Percentiles rank a stretch among this genome's conserved stretches.
Evolutionary conservation across 805 yeast genomes (phyloP).

Genomic region (Candida oleophila): DNA sequence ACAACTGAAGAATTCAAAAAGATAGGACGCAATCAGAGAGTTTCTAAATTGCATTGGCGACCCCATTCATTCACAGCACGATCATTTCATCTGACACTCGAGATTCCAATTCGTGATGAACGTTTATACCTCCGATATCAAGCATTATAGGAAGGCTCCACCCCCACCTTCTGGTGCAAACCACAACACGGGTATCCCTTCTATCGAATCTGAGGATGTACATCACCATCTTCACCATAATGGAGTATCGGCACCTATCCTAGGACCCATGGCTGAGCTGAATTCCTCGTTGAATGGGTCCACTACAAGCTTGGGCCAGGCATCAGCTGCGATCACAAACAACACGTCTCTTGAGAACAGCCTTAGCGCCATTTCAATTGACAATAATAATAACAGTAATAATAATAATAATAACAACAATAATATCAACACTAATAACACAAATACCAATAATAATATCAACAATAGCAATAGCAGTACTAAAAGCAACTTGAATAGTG

Average conservation of each 20-base stretch:
- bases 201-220: background rate
- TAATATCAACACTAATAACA: background rate
- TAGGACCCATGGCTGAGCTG: constrained; percentile 2
- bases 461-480: background rate
- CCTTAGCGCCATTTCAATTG: background rate
- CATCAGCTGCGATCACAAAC: background rate
- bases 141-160: constrained; percentile 43
- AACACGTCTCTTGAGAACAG: background rate
- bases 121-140: constrained; percentile 40
- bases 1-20: background rate
- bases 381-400: background rate
- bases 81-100: constrained; percentile 23
- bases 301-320: background rate
- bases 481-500: background rate
- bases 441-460: background rate
- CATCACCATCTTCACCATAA: background rate
- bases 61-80: background rate
- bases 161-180: constrained; percentile 32
- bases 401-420: too few relatives aligned
- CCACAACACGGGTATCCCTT: background rate
- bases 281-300: background rate
- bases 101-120: constrained; percentile 9
- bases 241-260: constrained; percentile 2
- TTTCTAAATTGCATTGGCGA: background rate
- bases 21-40: too few relatives aligned